phyloP scores from a whole-genome alignment of 2,329 filamentous ascomycete species.

The Penicillium sp. region DNA sequence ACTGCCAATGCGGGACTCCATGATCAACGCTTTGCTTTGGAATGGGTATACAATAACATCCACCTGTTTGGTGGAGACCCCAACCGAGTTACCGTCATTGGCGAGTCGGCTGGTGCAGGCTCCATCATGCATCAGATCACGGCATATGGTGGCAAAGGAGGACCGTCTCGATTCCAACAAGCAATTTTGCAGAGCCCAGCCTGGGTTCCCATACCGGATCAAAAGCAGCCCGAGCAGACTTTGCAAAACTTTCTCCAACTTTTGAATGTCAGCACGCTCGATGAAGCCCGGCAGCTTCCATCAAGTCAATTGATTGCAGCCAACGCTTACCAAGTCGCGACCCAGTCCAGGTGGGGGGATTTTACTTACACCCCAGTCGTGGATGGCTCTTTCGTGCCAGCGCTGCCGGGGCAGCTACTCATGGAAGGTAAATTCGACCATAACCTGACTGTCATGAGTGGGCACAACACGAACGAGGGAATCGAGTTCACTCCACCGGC shows the following conservation, averaged over 20 bases:
- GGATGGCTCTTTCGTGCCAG: constrained; percentile 52
- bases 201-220: constrained; percentile 34
- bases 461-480: constrained; percentile 47
- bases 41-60: constrained; percentile 59
- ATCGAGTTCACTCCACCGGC: constrained; percentile 42
- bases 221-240: constrained; percentile 39
- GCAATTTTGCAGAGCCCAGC: constrained; percentile 49
- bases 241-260: constrained; percentile 42
- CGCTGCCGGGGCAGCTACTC: constrained; percentile 48
- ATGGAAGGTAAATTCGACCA: constrained; percentile 47
- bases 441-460: constrained; percentile 47
- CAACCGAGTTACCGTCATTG: constrained; percentile 45
- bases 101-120: constrained; percentile 53
- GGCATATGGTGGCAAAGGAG: constrained; percentile 48
- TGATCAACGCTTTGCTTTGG: constrained; percentile 57
- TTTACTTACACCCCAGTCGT: constrained; percentile 50
- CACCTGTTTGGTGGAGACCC: constrained; percentile 57
- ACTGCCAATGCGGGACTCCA: constrained; percentile 52
- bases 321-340: constrained; percentile 45
- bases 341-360: constrained; percentile 38
- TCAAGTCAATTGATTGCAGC: constrained; percentile 43
- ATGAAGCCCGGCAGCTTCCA: constrained; percentile 45
- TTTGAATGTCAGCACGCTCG: constrained; percentile 46
- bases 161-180: constrained; percentile 35
- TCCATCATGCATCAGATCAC: constrained; percentile 59